Base-by-base conservation (phyloP, 345 rosid species). In the Alliaria petiolata region DNA sequence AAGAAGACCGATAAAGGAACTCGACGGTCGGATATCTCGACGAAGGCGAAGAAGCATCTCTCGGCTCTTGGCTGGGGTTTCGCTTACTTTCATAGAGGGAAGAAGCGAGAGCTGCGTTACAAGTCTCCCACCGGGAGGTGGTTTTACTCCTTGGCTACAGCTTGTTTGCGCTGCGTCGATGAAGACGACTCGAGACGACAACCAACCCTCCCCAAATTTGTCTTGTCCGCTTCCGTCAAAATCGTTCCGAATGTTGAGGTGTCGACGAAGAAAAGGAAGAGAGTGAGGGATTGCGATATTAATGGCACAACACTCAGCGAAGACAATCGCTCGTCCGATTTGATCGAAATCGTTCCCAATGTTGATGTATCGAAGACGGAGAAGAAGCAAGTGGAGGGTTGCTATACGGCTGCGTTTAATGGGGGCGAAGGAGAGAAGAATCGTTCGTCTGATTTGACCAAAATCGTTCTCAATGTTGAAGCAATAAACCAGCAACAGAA, bases 41-140 rank as follows among this genome's bases (percentile, higher is more conserved):
- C 6, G 3, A 65, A 5, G 22, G 77, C 7, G 17, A 73, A 47
- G 71, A 73, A 65, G 38, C 71, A 73, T 73, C 58, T 75, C 22
- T 34, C 70, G 0, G 62, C 75, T 31, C 60, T 75, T 8, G 79
- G 79, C n/a, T 75, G 79, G 79, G 5, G 4, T 6, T 40, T 74
- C 31, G 26, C 38, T 13, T 59, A 69, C 75, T 4, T 3, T 44
- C 6, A 1, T 0, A 42, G 17, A 54, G 3, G 50, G 12, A 53
- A 31, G 3, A 56, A 7, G 13, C 39, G 62, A 55, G 76, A 55
- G 49, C 1, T 70, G 25, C 80, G 67, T 13, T 76, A 56, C 25
- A 55, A 45, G 12, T 76, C 80, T 44, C 79, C 79, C 0, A 9
- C 7, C 0, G 79, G 79, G 8, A 70, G 0, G 7, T 54, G 52